These are phyloP conservation scores for Sphaceloma murrayae DNA, from an alignment of 2,329 filamentous ascomycete species.

Conservation along the genomic window DNA sequence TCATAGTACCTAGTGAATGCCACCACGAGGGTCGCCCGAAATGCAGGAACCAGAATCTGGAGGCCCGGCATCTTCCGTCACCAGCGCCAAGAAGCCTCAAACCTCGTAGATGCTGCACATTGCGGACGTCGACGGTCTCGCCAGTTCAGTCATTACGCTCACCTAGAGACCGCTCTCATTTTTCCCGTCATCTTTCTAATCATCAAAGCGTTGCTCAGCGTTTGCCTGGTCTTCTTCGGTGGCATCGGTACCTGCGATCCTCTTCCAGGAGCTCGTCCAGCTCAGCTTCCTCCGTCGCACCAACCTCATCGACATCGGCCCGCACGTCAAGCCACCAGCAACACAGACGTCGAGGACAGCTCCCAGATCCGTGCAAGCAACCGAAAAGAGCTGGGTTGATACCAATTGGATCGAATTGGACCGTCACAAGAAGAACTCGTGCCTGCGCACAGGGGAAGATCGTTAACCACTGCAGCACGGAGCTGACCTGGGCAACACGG, in stretches of 20 bases:
- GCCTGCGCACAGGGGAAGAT: slow-evolving; percentile 1
- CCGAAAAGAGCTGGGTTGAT: slow-evolving; percentile 3
- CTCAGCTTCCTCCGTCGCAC: slow-evolving; percentile 11
- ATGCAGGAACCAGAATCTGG: too few species aligned
- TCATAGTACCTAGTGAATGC: too few species aligned
- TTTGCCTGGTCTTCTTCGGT: neutral
- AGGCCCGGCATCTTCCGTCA: too few species aligned
- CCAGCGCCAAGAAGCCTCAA: too few species aligned
- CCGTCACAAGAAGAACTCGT: slow-evolving; percentile 1
- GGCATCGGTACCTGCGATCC: slow-evolving; percentile 6
- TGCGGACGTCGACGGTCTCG: too few species aligned
- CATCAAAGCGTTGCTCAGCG: slow-evolving; percentile 1
- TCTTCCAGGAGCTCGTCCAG: slow-evolving; percentile 2
- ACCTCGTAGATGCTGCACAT: too few species aligned
- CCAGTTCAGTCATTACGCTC: slow-evolving; percentile 2
- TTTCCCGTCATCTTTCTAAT: slow-evolving; percentile 11
- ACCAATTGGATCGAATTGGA: slow-evolving; percentile 9
- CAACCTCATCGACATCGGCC: slow-evolving; percentile 8
- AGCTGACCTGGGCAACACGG: slow-evolving; percentile 19
- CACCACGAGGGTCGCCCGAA: too few species aligned
- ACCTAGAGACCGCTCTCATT: slow-evolving; percentile 7
- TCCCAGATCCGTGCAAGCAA: too few species aligned
- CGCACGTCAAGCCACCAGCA: neutral
- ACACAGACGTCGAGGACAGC: too few species aligned
- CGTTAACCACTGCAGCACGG: slow-evolving; percentile 16